These are phyloP conservation scores for Nicotiana obtusifolia DNA, from an alignment of 257 asterid genomes.

Conservation along the genomic window DNA sequence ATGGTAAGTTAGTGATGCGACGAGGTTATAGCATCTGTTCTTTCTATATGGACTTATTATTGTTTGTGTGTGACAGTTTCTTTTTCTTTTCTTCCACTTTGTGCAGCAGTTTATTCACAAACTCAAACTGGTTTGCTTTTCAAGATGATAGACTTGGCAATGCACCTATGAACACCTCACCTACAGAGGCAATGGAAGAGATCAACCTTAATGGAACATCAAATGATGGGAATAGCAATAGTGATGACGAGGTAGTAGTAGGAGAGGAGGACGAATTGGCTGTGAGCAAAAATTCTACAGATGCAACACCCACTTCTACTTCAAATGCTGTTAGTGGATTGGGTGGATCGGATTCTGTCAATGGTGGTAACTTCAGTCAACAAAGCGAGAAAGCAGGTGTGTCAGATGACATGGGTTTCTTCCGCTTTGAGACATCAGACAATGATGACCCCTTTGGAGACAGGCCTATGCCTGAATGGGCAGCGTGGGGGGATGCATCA, in stretches of 20 bases:
- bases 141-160: conserved; percentile 66
- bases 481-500: conserved; percentile 71
- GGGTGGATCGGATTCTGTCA: conserved; percentile 21
- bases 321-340: conserved; percentile 26
- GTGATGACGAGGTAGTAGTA: conserved; percentile 87
- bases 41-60: neutral
- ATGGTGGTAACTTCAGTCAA: conserved; percentile 13
- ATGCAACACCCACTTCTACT: conserved; percentile 30
- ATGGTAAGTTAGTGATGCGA: neutral
- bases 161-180: conserved; percentile 46
- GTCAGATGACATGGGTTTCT: conserved; percentile 53
- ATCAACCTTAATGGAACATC: conserved; percentile 50
- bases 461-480: conserved; percentile 94
- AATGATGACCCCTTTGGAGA: conserved; percentile 71
- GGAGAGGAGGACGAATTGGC: conserved; percentile 65
- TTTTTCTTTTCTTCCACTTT: neutral
- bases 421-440: conserved; percentile 60
- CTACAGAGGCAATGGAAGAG: conserved; percentile 52
- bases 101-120: conserved; percentile 83
- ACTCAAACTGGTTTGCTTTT: conserved; percentile 99
- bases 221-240: conserved; percentile 38
- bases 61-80: neutral
- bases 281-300: conserved; percentile 25
- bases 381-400: conserved; percentile 27
- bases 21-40: neutral